Evolutionary conservation across 768 basidiomycete species (phyloP), one percentile per base, ranked within the genome.

Genomic region (Tephrocybe sp.): DNA sequence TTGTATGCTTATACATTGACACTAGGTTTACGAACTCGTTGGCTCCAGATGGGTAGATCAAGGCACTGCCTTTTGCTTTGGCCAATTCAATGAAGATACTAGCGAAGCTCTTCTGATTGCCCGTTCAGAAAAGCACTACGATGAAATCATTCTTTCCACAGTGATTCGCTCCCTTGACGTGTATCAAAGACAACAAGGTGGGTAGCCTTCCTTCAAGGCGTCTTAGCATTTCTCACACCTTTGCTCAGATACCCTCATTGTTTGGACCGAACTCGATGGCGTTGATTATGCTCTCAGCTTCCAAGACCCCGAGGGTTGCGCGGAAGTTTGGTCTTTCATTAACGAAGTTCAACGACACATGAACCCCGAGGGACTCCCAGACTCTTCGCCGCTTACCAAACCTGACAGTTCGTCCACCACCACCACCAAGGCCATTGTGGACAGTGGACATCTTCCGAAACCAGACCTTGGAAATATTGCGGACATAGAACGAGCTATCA

Each of bases 301-400:
- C 60, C 96, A 98, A 64, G 96, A 98, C 60, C 82, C 91, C 0
- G 91, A 93, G 55, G 97, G 95, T 26, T 99, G 96, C 60, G 78
- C 85, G 30, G 94, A 98, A 72, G 91, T 98, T 43, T 99, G 97
- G 96, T 89, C 88, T 61, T 99, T 98, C 67, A 96, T 99, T 60
- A 72, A 80, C 55, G 92, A 96, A 62, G 92, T 98, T 30, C 92
- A 94, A 67, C 79, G 84, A 53, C 92, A 95, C 63, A 78, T 92
- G 77, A 82, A 82, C 59, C 68, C 69, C 20, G 72, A 72, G 67
- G 82, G 85, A 13, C 68, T 72, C 54, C 65, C 76, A 19, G 74
- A 79, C 8, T 87, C 87, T 8, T 87, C 88, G 19, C 88, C 87
- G 33, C 55, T 74, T 6, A 65, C 77, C 39, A 79, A 79, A 19